Base-by-base conservation (phyloP, 2,329 filamentous ascomycete species). In the Bipolaris sorokiniana region DNA sequence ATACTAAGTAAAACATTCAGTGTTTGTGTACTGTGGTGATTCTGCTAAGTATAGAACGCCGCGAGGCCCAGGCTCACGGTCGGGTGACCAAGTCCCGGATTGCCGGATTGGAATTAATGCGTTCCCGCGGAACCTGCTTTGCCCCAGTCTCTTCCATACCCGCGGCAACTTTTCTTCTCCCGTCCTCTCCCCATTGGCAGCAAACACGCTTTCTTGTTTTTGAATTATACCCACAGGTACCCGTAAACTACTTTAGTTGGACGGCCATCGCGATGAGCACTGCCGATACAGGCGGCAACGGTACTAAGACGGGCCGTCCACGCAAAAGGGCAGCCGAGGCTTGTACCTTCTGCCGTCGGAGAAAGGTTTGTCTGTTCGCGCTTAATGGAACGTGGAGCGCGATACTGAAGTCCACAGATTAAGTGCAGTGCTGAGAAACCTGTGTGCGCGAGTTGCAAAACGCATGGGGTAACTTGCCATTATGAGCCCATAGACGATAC, bases 391-490 rank as follows among this genome's bases (percentile, higher is more conserved):
- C 15, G 41, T 5, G 36, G 31, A 56, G 16, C n/a, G 33, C 16
- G 22, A 52, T 22, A 48, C 64, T 70, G 55, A 67, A 47, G 23
- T n/a, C 18, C 37, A 36, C 53, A 71, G 81, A 78, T 84, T 69
- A 82, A 81, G 62, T 84, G 82, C 65, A 81, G 80, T 55, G 76
- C 76, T 20, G 78, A 79, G 45, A 70, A 74, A 48, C 81, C 81
- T 3, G 67, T 66, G 28, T 83, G 81, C 57, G 74, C 75, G 31
- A 82, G 81, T 62, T 83, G 81, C 64, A 72, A 74, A 54, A 76
- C 74, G 1, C 80, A 83, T 58, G 78, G 75, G 6, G 76, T 78
- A 48, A 76, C 77, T 15, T 83, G 81, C 53, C 69, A 74, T 34
- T 80, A 81, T 54, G 75, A 78, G 40, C 72, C 75, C 10, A 67